Base-by-base conservation (phyloP, 306 rosid genomes). In the Gastrolobium villosum region DNA sequence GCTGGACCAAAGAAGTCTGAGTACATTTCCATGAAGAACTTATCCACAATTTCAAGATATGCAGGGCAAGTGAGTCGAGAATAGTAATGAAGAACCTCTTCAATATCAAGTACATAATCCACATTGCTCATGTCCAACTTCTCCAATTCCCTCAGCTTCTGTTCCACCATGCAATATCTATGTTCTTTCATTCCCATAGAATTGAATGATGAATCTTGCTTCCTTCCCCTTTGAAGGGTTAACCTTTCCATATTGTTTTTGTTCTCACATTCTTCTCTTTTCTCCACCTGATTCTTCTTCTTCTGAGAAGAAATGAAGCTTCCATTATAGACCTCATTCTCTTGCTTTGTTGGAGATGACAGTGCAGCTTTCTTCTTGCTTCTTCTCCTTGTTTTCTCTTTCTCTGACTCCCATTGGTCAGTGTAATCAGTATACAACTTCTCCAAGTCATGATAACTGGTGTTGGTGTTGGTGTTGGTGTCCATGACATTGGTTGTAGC, bases 41-140 rank as follows among this genome's bases (percentile, higher is more conserved):
- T 90, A 76, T 96, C 97, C 14, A 96, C 93, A 43, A 96, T 91
- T 40, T 96, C 96, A 34, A 96, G 83, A 78, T 91, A 96, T 10
- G 87, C 89, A 2, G 99, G 97, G 64, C 90, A 93, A 77, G 92
- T 87, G 75, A 93, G 90, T 1, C 89, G 74, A 67, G 99, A 96
- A 62, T 96, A 96, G 74, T 93, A 93, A 83, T 93, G 90, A 85
- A 91, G 92, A 81, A 90, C 84, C 79, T 96, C 99, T 81, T 93
- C 94, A 59, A 96, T 90, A 86, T 93, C 99, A 84, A 93, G 73
- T 7, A 81, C 77, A 85, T 95, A 89, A 75, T 95, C 96, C 66
- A 86, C 90, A 76, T 93, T 87, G 73, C 87, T 85, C 62, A 72
- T 70, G 61, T 94, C 98, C 84, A 90, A 20, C 91, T 80, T 88